These are phyloP conservation scores for Colletotrichum cordylinicola DNA, from an alignment of 2,329 filamentous ascomycete genomes.

Conservation along the genomic window DNA sequence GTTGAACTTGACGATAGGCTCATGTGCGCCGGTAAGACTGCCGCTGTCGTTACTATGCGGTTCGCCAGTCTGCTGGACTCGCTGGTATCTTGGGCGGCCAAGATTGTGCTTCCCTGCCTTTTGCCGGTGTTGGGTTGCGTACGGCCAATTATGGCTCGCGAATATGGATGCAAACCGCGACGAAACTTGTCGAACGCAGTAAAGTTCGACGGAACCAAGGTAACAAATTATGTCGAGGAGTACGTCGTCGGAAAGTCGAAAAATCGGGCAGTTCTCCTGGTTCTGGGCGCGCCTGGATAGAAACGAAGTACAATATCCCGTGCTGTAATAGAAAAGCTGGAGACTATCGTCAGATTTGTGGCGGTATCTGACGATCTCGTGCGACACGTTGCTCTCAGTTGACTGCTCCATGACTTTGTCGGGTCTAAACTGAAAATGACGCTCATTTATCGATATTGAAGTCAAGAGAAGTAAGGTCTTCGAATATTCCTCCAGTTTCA, in stretches of 20 bases:
- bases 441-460: not conserved
- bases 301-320: not conserved
- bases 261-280: not conserved
- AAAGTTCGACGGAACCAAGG: not conserved
- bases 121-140: not conserved
- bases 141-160: not conserved
- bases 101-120: not conserved
- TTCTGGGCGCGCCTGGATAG: not conserved
- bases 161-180: not conserved
- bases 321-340: not conserved
- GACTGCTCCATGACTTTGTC: not conserved
- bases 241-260: not conserved
- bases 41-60: not conserved
- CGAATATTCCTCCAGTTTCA: not conserved
- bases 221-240: not conserved
- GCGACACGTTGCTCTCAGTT: not conserved
- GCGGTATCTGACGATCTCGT: not conserved
- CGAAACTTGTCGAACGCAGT: not conserved
- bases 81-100: not conserved
- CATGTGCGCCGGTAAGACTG: not conserved
- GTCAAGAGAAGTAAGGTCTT: not conserved
- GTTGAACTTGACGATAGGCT: not conserved
- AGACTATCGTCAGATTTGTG: not conserved
- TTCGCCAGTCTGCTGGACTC: not conserved
- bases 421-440: fast-evolving